Base-by-base conservation (phyloP, 805 yeast genomes). In the Saturnispora sanitii region DNA sequence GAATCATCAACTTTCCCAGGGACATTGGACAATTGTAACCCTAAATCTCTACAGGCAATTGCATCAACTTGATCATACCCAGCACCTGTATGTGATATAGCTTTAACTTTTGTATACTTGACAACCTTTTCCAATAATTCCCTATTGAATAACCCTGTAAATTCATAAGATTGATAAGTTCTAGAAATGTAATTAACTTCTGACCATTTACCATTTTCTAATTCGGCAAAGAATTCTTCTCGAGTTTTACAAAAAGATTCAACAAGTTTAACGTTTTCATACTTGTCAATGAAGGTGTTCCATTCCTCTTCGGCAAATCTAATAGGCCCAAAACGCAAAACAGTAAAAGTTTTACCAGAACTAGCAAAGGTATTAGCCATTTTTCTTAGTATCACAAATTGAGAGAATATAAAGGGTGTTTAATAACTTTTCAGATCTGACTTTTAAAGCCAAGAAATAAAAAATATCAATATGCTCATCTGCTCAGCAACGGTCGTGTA, bases 281-380 rank as follows among this genome's bases (percentile, higher is more conserved):
- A 37, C 6, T 48, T 46, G 16, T 33, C 17, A 7, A 22, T 45
- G 9, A 69, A 53, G 29, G 69, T 53, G 6, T 56, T 52, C 90
- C 92, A 84, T 33, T 77, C 79, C 22, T 69, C 64, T 26, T 69
- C 71, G 35, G 85, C 88, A 53, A 64, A 79, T 40, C 60, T 57
- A 39, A 77, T 67, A 11, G 70, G 66, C 11, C 87, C 88, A 31
- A 86, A 58, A 58, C 84, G 68, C 15, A 86, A 66, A 4, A 85
- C 76, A 49, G 74, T 72, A 40, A 84, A 82, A 51, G 71, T 70
- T 11, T 57, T 42, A 42, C 41, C 34, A 6, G 33, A 35, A 9
- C 39, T 33, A 23, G 54, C 46, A 20, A 44, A 46, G 1, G 51
- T 38, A n/a, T n/a, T n/a, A n/a, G n/a, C n/a, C n/a, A n/a, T n/a